A percentile compares a stretch with the other conserved stretches of the same genome.
Conservation (phyloP, 202 grass and related monocot species). For the Eragrostis tef region DNA sequence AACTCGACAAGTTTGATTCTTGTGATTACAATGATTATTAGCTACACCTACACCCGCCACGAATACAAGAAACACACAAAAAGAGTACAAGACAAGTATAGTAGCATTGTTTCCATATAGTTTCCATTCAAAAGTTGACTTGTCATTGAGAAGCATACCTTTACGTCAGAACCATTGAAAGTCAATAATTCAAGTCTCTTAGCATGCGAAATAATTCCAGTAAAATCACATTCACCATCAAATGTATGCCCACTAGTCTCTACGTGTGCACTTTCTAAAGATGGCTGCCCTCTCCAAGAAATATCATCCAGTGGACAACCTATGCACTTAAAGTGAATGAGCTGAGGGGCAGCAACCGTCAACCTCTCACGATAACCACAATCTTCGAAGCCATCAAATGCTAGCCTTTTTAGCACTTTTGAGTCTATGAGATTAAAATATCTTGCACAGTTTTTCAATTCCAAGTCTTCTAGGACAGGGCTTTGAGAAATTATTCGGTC, state of each 20-base stretch:
- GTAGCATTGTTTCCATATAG: background rate
- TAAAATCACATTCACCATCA: background rate
- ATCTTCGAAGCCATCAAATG: background rate
- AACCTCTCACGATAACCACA: background rate
- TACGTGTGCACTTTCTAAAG: background rate
- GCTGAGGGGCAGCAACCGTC: background rate
- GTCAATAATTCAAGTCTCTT: background rate
- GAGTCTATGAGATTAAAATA: constrained; percentile 5
- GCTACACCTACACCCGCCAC: background rate
- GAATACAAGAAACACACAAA: background rate
- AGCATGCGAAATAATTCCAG: background rate
- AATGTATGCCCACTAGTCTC: background rate
- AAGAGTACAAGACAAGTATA: background rate
- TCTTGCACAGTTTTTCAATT: background rate
- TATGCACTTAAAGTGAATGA: background rate
- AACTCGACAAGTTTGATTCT: background rate
- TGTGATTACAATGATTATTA: background rate
- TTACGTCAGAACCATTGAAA: background rate
- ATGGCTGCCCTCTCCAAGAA: background rate
- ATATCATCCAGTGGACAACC: background rate
- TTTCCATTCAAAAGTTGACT: background rate
- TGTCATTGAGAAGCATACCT: background rate
- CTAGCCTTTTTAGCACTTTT: constrained; percentile 1
- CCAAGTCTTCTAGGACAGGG: background rate
- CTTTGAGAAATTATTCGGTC: too few relatives aligned